phyloP scores from a whole-genome alignment of 164 flowering plant species.

The Magnolia sinica region DNA sequence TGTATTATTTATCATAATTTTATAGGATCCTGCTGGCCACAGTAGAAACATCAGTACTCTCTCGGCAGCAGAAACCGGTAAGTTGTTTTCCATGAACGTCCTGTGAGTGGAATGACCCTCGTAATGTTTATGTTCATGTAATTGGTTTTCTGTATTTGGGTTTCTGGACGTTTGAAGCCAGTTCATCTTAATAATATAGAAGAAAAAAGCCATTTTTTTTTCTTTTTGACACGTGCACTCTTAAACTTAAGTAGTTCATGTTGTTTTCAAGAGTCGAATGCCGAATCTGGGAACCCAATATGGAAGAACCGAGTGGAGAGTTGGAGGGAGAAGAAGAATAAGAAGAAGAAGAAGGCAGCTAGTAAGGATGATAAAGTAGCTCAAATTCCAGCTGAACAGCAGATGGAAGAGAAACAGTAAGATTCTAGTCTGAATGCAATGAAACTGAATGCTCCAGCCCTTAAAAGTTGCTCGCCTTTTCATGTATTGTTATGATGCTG shows the following conservation, averaged over 20 bases:
- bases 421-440: conserved; percentile 8
- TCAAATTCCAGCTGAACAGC: conserved; percentile 67
- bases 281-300: conserved; percentile 80
- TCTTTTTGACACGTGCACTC: no score
- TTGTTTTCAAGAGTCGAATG: conserved; percentile 54
- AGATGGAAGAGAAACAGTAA: conserved; percentile 76
- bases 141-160: not conserved
- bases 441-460: not conserved
- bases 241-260: not conserved
- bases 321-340: conserved; percentile 86
- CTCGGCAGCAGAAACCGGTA: conserved; percentile 84
- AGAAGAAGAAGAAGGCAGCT: conserved; percentile 49
- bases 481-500: not conserved
- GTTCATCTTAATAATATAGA: not conserved
- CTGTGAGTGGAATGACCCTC: not conserved
- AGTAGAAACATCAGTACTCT: conserved; percentile 73
- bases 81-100: conserved; percentile 11
- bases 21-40: conserved; percentile 65
- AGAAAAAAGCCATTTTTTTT: not conserved
- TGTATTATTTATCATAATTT: not conserved
- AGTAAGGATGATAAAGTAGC: conserved; percentile 43
- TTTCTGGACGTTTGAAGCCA: not conserved
- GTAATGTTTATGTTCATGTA: not conserved
- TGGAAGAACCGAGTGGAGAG: conserved; percentile 97
- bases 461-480: not conserved